Conservation (phyloP, 768 basidiomycete genomes). For the Crassisporium funariophilum region DNA sequence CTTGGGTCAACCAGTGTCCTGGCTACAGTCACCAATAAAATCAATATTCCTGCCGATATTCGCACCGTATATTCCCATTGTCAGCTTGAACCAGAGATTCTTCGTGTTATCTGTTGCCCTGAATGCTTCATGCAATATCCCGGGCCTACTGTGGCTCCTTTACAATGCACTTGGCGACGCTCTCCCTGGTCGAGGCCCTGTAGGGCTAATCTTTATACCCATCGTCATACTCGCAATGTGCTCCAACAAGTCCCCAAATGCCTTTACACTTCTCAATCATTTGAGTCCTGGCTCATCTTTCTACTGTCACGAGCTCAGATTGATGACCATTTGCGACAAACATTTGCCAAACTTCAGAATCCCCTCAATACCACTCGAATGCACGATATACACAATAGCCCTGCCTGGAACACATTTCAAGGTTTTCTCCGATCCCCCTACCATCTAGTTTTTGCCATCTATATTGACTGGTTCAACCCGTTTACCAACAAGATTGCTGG, state of each 20-base stretch:
- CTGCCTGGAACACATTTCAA: constrained; percentile 23
- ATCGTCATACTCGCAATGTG: constrained; percentile 13
- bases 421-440: constrained; percentile 14
- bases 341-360: constrained; percentile 11
- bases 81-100: constrained; percentile 24
- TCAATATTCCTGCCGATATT: constrained; percentile 23
- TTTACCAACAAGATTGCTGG: constrained; percentile 32
- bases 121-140: constrained; percentile 23
- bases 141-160: constrained; percentile 9
- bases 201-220: constrained; percentile 20
- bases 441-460: constrained; percentile 26
- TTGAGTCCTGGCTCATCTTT: constrained; percentile 30
- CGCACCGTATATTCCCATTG: constrained; percentile 18
- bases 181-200: constrained; percentile 21
- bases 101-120: constrained; percentile 27
- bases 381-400: constrained; percentile 28
- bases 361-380: constrained; percentile 14
- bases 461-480: constrained; percentile 41
- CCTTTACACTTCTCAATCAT: constrained; percentile 26
- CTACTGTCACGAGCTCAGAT: constrained; percentile 25
- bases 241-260: constrained; percentile 18
- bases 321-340: constrained; percentile 17
- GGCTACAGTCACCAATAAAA: not conserved
- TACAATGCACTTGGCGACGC: constrained; percentile 16
- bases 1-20: constrained; percentile 12